Evolutionary conservation across 2,329 filamentous ascomycete genomes (phyloP).

Genomic region (Fusarium sp.): DNA sequence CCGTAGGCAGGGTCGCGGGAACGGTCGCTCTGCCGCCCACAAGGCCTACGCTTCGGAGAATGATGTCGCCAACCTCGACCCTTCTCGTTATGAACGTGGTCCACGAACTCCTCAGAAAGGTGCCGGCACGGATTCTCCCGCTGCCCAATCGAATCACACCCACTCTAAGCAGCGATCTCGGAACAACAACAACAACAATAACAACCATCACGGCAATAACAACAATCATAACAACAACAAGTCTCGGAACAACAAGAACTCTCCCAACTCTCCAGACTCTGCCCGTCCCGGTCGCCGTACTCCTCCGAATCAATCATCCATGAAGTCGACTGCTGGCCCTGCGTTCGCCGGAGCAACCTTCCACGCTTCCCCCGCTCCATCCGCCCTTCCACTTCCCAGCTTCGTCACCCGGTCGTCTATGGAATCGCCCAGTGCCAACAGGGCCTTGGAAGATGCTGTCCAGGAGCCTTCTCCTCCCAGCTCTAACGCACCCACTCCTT

Average conservation of each 20-base stretch:
- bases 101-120: constrained; percentile 63
- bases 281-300: constrained; percentile 57
- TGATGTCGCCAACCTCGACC: constrained; percentile 53
- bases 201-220: constrained; percentile 38
- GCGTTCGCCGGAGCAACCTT: constrained; percentile 95
- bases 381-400: constrained; percentile 88
- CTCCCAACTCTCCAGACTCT: constrained; percentile 56
- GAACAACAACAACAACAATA: constrained; percentile 33
- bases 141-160: constrained; percentile 42
- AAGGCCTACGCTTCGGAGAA: constrained; percentile 72
- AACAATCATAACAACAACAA: constrained; percentile 40
- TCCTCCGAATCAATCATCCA: constrained; percentile 53
- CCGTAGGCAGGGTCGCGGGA: constrained; percentile 55
- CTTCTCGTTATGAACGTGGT: constrained; percentile 50
- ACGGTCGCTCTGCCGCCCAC: constrained; percentile 55
- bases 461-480: constrained; percentile 57
- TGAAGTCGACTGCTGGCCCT: constrained; percentile 61
- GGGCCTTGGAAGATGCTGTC: constrained; percentile 50
- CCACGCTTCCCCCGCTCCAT: constrained; percentile 92
- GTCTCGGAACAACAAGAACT: constrained; percentile 49
- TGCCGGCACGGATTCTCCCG: constrained; percentile 51
- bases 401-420: constrained; percentile 82
- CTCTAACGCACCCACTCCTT: constrained; percentile 61
- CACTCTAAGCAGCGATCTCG: constrained; percentile 47
- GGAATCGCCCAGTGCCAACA: constrained; percentile 63